phyloP scores from a whole-genome alignment of 2,329 filamentous ascomycete species.

The Claviceps sp. region DNA sequence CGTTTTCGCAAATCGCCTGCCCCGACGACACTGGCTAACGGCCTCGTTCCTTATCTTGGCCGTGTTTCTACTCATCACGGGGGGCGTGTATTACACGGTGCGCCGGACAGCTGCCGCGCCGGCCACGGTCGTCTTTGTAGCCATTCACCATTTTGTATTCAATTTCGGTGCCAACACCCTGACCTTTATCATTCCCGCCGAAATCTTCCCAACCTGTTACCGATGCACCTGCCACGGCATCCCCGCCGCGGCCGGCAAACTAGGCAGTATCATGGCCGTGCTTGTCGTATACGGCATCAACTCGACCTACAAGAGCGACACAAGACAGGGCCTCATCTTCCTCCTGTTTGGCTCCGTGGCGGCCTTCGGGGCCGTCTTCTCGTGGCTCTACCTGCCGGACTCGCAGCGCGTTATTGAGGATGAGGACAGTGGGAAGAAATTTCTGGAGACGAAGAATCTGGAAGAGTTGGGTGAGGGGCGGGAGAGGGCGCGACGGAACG shows the following conservation, averaged over 20 bases:
- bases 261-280: conserved; percentile 40
- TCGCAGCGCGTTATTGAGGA: conserved; percentile 23
- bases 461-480: conserved; percentile 38
- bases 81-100: conserved; percentile 35
- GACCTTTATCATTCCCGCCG: conserved; percentile 50
- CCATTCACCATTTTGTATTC: conserved; percentile 40
- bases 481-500: conserved; percentile 28
- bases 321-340: conserved; percentile 35
- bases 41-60: conserved; percentile 33
- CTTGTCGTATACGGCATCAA: conserved; percentile 38
- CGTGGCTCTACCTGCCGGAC: conserved; percentile 39
- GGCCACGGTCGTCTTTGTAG: conserved; percentile 35
- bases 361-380: conserved; percentile 33
- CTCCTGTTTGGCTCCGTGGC: conserved; percentile 37
- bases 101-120: conserved; percentile 26
- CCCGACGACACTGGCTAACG: conserved; percentile 35
- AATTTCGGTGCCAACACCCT: conserved; percentile 48
- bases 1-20: conserved; percentile 32
- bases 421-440: conserved; percentile 16
- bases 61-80: conserved; percentile 33
- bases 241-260: conserved; percentile 45
- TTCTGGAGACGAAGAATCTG: conserved; percentile 32
- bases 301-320: conserved; percentile 25
- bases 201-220: conserved; percentile 51
- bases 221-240: conserved; percentile 50